A percentile compares a stretch with the other conserved stretches of the same genome.
phyloP scores from a whole-genome alignment of 306 rosid genomes.

The Gillenia trifoliata region DNA sequence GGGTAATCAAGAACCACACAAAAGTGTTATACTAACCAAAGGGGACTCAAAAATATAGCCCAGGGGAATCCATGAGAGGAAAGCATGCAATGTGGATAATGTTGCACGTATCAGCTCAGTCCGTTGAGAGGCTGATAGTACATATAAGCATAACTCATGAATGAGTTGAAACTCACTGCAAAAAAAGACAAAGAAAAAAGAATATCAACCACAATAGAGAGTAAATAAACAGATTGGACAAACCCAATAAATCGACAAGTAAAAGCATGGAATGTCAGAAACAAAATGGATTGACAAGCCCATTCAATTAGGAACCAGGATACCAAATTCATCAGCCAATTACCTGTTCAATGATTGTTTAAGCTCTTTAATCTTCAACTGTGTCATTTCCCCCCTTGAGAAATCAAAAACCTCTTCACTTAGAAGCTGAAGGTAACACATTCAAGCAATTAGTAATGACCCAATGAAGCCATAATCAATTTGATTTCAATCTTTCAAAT shows the following conservation, averaged over 20 bases:
- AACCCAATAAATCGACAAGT: neutral
- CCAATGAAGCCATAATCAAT: neutral
- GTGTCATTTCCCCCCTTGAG: conserved; percentile 73
- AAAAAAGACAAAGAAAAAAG: neutral
- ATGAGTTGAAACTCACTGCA: conserved; percentile 97
- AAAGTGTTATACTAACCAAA: conserved; percentile 47
- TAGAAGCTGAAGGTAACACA: conserved; percentile 41
- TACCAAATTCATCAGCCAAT: conserved; percentile 15
- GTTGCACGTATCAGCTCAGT: conserved; percentile 92
- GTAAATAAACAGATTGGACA: conserved; percentile 7
- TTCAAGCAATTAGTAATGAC: neutral
- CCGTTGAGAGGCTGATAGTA: conserved; percentile 88
- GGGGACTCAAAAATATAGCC: conserved; percentile 97
- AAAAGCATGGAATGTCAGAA: neutral
- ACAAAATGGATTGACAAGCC: neutral
- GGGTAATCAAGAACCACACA: conserved; percentile 3
- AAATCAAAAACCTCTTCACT: conserved; percentile 70
- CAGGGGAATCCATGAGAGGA: conserved; percentile 97
- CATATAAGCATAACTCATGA: conserved; percentile 95
- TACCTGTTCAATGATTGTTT: conserved; percentile 78
- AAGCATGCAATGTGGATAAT: conserved; percentile 88
- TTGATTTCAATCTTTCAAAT: neutral
- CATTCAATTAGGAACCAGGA: neutral
- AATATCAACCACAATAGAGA: conserved; percentile 29
- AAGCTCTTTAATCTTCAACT: conserved; percentile 58